These are phyloP conservation scores for Chytriomyces sp. DNA, from an alignment of 192 early-diverging fungal genomes.

Conservation along the genomic window DNA sequence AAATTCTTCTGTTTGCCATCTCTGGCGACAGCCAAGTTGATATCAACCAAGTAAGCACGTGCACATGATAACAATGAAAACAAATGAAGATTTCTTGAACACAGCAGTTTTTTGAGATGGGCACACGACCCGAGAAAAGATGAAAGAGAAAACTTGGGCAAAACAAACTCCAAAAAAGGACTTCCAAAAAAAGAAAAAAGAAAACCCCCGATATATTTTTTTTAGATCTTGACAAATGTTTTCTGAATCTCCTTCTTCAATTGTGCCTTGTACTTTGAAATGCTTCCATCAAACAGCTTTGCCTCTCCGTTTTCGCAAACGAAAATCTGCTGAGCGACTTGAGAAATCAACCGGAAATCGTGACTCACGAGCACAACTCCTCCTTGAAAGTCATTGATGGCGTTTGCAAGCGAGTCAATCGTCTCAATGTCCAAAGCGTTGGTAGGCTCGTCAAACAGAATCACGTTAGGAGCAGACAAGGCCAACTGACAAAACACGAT, in stretches of 20 bases:
- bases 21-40: no score
- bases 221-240: not conserved
- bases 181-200: no score
- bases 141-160: no score
- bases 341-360: slow-evolving; percentile 97
- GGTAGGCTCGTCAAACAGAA: slow-evolving; percentile 98
- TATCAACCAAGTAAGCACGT: no score
- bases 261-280: slow-evolving; percentile 89
- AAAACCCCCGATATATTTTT: no score
- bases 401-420: slow-evolving; percentile 93
- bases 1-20: no score
- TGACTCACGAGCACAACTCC: slow-evolving; percentile 98
- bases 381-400: slow-evolving; percentile 93
- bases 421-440: slow-evolving; percentile 90
- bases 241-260: slow-evolving; percentile 77
- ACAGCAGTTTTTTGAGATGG: no score
- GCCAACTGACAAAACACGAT: slow-evolving; percentile 96
- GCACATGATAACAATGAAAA: no score
- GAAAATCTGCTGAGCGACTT: slow-evolving; percentile 94
- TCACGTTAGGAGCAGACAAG: slow-evolving; percentile 85
- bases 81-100: no score
- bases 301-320: slow-evolving; percentile 86
- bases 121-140: no score
- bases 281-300: slow-evolving; percentile 77
- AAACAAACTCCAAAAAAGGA: no score